These are phyloP conservation scores for Cladobotryum mycophilum DNA, from an alignment of 2,329 filamentous ascomycete species.

Conservation along the genomic window DNA sequence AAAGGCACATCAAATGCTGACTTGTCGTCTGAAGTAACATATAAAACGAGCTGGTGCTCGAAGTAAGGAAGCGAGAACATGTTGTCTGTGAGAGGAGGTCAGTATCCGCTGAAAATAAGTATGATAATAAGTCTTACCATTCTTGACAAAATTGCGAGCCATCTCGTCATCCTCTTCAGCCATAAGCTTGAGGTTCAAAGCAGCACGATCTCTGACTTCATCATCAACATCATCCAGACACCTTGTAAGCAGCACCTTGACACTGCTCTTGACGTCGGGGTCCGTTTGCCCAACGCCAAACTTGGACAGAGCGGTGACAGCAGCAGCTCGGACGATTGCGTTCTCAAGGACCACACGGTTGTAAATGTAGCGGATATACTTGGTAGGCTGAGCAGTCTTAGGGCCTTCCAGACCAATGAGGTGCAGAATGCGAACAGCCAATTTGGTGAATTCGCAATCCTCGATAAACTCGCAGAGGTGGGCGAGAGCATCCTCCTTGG, in stretches of 20 bases:
- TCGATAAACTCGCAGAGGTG: conserved; percentile 99
- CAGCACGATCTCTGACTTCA: conserved; percentile 92
- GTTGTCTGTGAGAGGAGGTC: conserved; percentile 54
- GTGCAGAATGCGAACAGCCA: conserved; percentile 91
- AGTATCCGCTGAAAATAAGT: neutral
- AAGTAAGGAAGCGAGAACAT: conserved; percentile 94
- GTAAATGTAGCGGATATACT: conserved; percentile 99
- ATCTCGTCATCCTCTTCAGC: conserved; percentile 84
- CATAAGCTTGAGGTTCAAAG: conserved; percentile 88
- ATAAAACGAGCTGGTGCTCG: conserved; percentile 95
- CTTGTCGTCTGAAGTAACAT: conserved; percentile 88
- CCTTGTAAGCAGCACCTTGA: conserved; percentile 82
- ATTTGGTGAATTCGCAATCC: conserved; percentile 97
- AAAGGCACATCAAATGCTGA: conserved; percentile 79
- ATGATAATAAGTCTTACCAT: conserved; percentile 48
- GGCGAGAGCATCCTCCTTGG: conserved; percentile 73
- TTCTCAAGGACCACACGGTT: conserved; percentile 97
- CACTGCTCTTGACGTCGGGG: conserved; percentile 91
- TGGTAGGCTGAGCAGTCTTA: conserved; percentile 90
- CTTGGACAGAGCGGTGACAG: conserved; percentile 91
- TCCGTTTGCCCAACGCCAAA: conserved; percentile 97
- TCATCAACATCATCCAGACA: conserved; percentile 97
- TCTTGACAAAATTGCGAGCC: conserved; percentile 84
- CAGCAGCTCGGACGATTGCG: conserved; percentile 87
- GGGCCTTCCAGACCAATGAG: conserved; percentile 91